These are phyloP conservation scores for Blastobotrys terrestris DNA, from an alignment of 805 yeast genomes.

Conservation along the genomic window DNA sequence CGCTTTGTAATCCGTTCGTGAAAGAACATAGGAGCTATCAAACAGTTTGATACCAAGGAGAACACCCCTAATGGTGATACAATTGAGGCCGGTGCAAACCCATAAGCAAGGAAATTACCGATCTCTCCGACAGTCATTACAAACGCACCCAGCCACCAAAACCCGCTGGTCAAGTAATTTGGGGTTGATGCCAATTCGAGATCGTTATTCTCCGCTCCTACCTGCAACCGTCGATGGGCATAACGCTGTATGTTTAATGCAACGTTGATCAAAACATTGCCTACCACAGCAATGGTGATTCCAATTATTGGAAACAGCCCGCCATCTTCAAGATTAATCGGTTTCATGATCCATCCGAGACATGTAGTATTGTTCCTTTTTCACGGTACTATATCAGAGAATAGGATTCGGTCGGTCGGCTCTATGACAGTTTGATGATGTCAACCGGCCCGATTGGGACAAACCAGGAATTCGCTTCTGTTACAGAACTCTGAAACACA, in stretches of 20 bases:
- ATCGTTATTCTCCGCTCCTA: background rate
- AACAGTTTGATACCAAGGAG: conserved; percentile 41
- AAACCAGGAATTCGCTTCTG: too few species aligned
- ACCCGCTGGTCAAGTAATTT: conserved; percentile 18
- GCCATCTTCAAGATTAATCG: background rate
- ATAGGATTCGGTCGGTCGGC: background rate
- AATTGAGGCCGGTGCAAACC: conserved; percentile 42
- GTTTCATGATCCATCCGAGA: background rate
- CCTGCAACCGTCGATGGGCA: conserved; percentile 32
- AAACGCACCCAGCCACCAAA: conserved; percentile 40
- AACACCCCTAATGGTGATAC: conserved; percentile 48
- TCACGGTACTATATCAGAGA: background rate
- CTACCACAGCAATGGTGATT: conserved; percentile 32
- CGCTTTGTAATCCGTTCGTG: conserved; percentile 33
- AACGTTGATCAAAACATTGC: conserved; percentile 35
- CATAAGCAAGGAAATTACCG: conserved; percentile 45
- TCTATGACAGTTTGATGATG: background rate
- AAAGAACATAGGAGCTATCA: conserved; percentile 44
- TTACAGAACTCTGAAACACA: too few species aligned
- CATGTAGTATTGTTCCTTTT: background rate
- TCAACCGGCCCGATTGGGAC: background rate
- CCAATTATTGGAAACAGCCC: conserved; percentile 21
- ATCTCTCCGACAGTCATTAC: conserved; percentile 41
- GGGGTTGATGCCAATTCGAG: conserved; percentile 9
- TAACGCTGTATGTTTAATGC: conserved; percentile 38